phyloP scores from a whole-genome alignment of 1,284 basidiomycete genomes.

The Inonotus obliquus region DNA sequence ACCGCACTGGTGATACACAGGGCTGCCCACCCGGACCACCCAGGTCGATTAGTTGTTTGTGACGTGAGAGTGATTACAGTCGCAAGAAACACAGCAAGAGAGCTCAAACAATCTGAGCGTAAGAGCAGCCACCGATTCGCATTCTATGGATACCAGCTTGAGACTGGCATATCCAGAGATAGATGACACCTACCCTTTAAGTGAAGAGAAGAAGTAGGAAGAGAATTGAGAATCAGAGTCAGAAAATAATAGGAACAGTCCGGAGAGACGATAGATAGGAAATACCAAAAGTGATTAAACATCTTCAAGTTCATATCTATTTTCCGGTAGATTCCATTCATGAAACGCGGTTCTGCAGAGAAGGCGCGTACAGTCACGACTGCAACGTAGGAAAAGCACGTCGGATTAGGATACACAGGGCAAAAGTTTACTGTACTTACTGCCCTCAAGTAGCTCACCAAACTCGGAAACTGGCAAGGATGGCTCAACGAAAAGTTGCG shows the following conservation, averaged over 20 bases:
- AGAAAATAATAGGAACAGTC: too few species aligned
- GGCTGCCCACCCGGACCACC: constrained; percentile 44
- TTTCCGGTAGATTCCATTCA: constrained; percentile 64
- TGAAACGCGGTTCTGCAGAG: constrained; percentile 76
- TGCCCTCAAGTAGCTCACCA: constrained; percentile 73
- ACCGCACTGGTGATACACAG: constrained; percentile 77
- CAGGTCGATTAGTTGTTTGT: constrained; percentile 21
- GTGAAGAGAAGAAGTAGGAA: too few species aligned
- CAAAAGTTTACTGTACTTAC: background rate
- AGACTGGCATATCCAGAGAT: too few species aligned
- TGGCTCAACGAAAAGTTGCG: background rate
- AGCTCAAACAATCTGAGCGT: constrained; percentile 48
- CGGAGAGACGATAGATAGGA: too few species aligned
- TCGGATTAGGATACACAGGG: background rate
- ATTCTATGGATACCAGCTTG: constrained; percentile 20
- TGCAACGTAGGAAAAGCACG: background rate
- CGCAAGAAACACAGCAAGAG: constrained; percentile 57
- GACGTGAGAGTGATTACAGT: constrained; percentile 73
- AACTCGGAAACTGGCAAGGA: constrained; percentile 70
- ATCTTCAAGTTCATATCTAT: constrained; percentile 54
- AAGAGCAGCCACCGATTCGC: constrained; percentile 25
- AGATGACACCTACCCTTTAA: too few species aligned
- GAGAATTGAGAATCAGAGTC: too few species aligned
- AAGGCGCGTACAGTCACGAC: constrained; percentile 86
- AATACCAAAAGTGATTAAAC: constrained; percentile 2